Conservation (phyloP, 768 basidiomycete genomes). For the Tremella fuciformis region DNA sequence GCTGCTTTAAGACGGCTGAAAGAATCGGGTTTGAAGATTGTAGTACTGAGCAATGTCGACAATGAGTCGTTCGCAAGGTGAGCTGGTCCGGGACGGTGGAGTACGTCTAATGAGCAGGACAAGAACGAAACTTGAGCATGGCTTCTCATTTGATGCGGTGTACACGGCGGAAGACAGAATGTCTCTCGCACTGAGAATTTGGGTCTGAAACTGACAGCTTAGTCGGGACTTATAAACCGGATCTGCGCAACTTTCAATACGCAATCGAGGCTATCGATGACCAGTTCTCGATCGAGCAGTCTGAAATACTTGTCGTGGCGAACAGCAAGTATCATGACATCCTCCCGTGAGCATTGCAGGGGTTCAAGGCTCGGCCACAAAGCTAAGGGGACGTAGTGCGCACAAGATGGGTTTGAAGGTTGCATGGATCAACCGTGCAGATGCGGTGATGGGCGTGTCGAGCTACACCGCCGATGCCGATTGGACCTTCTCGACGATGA, state of each 20-base stretch:
- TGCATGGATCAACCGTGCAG: conserved; percentile 27
- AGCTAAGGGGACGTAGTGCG: conserved; percentile 17
- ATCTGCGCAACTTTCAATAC: conserved; percentile 29
- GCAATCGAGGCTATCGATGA: conserved; percentile 19
- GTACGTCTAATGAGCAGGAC: conserved; percentile 9
- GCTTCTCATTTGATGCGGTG: conserved; percentile 23
- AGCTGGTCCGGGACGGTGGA: not conserved
- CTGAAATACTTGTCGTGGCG: conserved; percentile 28
- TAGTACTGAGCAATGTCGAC: conserved; percentile 33
- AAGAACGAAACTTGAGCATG: conserved; percentile 25
- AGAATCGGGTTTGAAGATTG: conserved; percentile 16
- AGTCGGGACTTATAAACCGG: conserved; percentile 38
- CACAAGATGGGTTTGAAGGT: conserved; percentile 23
- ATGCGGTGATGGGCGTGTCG: conserved; percentile 13
- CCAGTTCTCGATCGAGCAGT: conserved; percentile 19
- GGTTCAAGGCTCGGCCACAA: not conserved
- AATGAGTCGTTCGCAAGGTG: conserved; percentile 24
- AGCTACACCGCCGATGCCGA: conserved; percentile 15
- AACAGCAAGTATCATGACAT: conserved; percentile 26
- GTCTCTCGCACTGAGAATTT: conserved; percentile 7
- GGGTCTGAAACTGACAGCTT: not conserved
- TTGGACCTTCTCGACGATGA: conserved; percentile 21
- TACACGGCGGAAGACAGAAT: conserved; percentile 33
- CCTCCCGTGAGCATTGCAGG: conserved; percentile 18
- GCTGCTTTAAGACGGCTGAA: conserved; percentile 18